These are phyloP conservation scores for Nannochloris sp. DNA, from an alignment of 139 green algal genomes.

Conservation along the genomic window DNA sequence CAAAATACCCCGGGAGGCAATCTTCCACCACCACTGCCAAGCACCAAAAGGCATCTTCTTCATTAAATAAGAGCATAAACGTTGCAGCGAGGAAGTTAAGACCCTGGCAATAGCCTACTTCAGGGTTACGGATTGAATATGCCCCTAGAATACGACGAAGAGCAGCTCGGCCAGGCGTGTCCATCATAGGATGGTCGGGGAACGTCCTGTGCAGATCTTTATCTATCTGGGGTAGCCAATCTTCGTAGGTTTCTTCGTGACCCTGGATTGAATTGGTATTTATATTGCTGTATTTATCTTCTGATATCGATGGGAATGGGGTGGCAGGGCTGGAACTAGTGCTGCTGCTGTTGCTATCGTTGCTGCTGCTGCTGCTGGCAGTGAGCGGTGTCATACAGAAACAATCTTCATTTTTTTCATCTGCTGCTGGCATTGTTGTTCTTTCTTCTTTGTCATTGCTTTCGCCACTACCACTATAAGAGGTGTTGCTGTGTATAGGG, in stretches of 20 bases:
- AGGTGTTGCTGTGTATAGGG: too few species aligned
- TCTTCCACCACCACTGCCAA: slow-evolving; percentile 58
- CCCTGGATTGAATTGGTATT: not conserved
- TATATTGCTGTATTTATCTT: not conserved
- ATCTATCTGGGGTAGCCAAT: slow-evolving; percentile 69
- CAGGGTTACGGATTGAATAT: slow-evolving; percentile 60
- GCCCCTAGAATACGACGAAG: slow-evolving; percentile 66
- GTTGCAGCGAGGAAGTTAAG: slow-evolving; percentile 83
- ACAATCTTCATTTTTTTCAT: too few species aligned
- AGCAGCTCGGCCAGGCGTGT: slow-evolving; percentile 35
- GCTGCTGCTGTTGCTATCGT: not conserved
- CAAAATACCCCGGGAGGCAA: slow-evolving; percentile 73
- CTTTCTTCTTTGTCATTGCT: too few species aligned
- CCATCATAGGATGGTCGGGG: slow-evolving; percentile 57
- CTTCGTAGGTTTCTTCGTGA: slow-evolving; percentile 4
- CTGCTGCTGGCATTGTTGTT: too few species aligned
- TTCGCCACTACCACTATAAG: too few species aligned
- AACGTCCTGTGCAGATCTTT: slow-evolving; percentile 83
- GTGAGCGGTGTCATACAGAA: too few species aligned
- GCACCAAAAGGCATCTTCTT: slow-evolving; percentile 89
- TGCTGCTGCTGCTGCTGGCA: not conserved
- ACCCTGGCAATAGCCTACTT: slow-evolving; percentile 78
- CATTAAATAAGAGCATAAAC: slow-evolving; percentile 75
- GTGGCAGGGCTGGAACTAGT: not conserved
- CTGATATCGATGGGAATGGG: not conserved